phyloP scores from a whole-genome alignment of 768 basidiomycete genomes.

The Tylopilus subfusipes region DNA sequence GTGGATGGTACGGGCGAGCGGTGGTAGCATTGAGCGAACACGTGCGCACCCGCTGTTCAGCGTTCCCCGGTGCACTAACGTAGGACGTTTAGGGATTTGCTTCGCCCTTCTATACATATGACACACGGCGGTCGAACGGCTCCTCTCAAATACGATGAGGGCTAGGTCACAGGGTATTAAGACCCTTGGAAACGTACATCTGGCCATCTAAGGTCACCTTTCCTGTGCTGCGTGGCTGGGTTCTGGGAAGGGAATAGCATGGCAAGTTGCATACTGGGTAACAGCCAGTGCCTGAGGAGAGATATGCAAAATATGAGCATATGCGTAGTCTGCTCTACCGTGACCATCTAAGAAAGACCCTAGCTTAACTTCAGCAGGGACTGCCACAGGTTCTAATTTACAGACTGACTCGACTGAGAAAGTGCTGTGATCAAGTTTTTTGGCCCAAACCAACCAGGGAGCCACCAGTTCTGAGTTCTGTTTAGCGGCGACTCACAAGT shows the following conservation, averaged over 20 bases:
- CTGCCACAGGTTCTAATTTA: background rate
- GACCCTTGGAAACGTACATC: background rate
- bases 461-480: constrained; percentile 76
- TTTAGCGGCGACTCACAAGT: background rate
- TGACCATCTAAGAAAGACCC: constrained; percentile 94
- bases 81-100: constrained; percentile 55
- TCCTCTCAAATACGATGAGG: constrained; percentile 68
- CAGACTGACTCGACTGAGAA: constrained; percentile 69
- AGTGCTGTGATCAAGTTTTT: constrained; percentile 85
- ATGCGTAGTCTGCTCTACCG: constrained; percentile 93
- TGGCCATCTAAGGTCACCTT: constrained; percentile 37
- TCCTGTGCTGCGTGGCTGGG: constrained; percentile 64
- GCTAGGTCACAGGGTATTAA: constrained; percentile 32
- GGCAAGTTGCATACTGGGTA: constrained; percentile 75
- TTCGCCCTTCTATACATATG: constrained; percentile 74
- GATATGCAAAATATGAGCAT: constrained; percentile 27
- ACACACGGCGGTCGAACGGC: constrained; percentile 63
- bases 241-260: constrained; percentile 78
- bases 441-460: constrained; percentile 94
- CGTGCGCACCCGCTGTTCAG: constrained; percentile 38
- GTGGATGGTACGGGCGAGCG: too few species aligned
- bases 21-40: too few species aligned
- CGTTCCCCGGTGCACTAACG: background rate
- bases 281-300: background rate
- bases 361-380: constrained; percentile 11